Evolutionary conservation across 2,329 filamentous ascomycete species (phyloP).

Genomic region (Corniculantispora saksenae): DNA sequence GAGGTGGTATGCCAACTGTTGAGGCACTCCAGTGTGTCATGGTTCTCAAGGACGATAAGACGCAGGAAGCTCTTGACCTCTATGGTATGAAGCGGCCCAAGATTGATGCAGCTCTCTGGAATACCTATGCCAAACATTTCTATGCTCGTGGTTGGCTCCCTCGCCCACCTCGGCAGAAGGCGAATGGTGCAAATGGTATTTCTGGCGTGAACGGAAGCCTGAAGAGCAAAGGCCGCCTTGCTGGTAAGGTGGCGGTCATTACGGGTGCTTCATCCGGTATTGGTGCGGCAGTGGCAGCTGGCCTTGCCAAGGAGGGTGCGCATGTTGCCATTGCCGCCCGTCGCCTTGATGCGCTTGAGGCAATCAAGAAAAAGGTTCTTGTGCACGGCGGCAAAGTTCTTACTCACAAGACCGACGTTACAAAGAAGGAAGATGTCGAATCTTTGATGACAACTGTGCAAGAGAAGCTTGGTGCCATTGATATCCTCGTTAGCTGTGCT

Average conservation of each 20-base stretch:
- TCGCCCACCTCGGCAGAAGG: conserved; percentile 55
- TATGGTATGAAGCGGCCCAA: conserved; percentile 63
- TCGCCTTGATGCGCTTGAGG: conserved; percentile 67
- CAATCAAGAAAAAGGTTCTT: conserved; percentile 62
- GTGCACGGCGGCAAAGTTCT: conserved; percentile 64
- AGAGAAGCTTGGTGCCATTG: conserved; percentile 67
- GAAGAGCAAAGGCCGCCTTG: conserved; percentile 55
- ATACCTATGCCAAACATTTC: conserved; percentile 79
- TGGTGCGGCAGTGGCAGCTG: conserved; percentile 70
- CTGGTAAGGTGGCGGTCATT: conserved; percentile 71
- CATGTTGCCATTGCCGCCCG: conserved; percentile 73
- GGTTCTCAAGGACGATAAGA: conserved; percentile 70
- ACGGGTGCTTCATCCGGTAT: conserved; percentile 80
- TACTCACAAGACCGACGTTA: conserved; percentile 71
- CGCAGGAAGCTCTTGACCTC: conserved; percentile 57
- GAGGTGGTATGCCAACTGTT: conserved; percentile 76
- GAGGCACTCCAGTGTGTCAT: conserved; percentile 71
- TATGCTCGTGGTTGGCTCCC: conserved; percentile 77
- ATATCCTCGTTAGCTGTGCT: conserved; percentile 78
- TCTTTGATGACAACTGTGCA: conserved; percentile 61
- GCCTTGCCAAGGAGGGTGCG: conserved; percentile 69
- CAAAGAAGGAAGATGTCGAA: conserved; percentile 65
- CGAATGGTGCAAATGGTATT: conserved; percentile 28
- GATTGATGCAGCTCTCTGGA: conserved; percentile 69
- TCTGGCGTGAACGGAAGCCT: conserved; percentile 20